Evolutionary conservation across 1,139 yeast species (phyloP).

Genomic region (Diutina catenulata): DNA sequence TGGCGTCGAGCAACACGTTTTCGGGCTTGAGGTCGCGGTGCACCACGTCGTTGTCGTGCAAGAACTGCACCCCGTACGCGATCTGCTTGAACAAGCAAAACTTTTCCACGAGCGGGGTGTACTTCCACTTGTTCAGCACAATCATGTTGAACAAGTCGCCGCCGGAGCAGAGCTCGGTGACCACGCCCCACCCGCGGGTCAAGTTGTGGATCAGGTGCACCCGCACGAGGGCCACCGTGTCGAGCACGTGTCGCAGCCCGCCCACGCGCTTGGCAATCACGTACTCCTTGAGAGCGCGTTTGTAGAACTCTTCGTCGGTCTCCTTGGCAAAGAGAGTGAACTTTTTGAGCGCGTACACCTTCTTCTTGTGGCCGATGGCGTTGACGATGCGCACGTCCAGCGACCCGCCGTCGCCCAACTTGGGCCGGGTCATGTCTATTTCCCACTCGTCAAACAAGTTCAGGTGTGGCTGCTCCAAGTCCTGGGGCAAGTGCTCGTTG

Average conservation of each 20-base stretch:
- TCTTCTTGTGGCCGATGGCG: slow-evolving; percentile 28
- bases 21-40: slow-evolving; percentile 63
- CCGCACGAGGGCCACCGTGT: slow-evolving; percentile 42
- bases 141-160: slow-evolving; percentile 38
- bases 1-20: slow-evolving; percentile 40
- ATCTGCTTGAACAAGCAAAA: slow-evolving; percentile 54
- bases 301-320: slow-evolving; percentile 52
- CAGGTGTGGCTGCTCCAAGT: slow-evolving; percentile 37
- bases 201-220: slow-evolving; percentile 44
- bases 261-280: slow-evolving; percentile 43
- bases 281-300: slow-evolving; percentile 52
- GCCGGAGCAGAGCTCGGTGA: slow-evolving; percentile 53
- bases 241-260: slow-evolving; percentile 45
- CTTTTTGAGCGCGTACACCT: slow-evolving; percentile 48
- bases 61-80: slow-evolving; percentile 36
- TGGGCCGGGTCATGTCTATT: slow-evolving; percentile 31
- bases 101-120: slow-evolving; percentile 31
- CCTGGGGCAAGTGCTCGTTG: slow-evolving; percentile 48
- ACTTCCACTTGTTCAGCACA: slow-evolving; percentile 35
- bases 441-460: slow-evolving; percentile 49
- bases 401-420: slow-evolving; percentile 64
- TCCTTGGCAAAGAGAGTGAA: slow-evolving; percentile 52
- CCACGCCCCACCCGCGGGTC: slow-evolving; percentile 68
- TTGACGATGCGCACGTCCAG: slow-evolving; percentile 49
- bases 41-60: slow-evolving; percentile 47